These are phyloP conservation scores for Collybiopsis luxurians DNA, from an alignment of 768 basidiomycete species.

Conservation along the genomic window DNA sequence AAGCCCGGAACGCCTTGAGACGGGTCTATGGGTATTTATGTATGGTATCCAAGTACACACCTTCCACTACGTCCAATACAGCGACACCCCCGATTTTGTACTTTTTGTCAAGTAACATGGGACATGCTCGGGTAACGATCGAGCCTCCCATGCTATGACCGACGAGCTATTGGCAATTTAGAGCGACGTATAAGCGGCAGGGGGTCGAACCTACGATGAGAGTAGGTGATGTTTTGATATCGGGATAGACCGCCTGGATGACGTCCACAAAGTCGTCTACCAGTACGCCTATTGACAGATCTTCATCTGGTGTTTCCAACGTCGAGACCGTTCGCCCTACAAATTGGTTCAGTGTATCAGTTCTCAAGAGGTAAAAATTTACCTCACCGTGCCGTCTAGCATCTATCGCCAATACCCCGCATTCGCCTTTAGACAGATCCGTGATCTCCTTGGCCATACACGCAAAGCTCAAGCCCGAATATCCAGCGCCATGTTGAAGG, in stretches of 20 bases:
- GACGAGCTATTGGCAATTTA: slow-evolving; percentile 51
- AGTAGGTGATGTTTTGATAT: slow-evolving; percentile 59
- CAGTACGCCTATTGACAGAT: slow-evolving; percentile 73
- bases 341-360: slow-evolving; percentile 67
- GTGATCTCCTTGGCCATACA: slow-evolving; percentile 81
- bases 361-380: slow-evolving; percentile 1
- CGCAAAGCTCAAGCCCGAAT: slow-evolving; percentile 87
- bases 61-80: slow-evolving; percentile 89
- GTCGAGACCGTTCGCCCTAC: slow-evolving; percentile 25
- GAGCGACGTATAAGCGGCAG: neutral
- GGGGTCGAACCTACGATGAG: slow-evolving; percentile 59
- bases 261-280: slow-evolving; percentile 73
- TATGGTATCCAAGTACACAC: no score
- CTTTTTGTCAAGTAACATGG: slow-evolving; percentile 59
- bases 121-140: slow-evolving; percentile 72
- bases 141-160: slow-evolving; percentile 98
- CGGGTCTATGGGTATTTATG: neutral
- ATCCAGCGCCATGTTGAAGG: slow-evolving; percentile 95
- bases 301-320: slow-evolving; percentile 27
- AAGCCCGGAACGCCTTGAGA: no score
- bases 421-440: slow-evolving; percentile 59
- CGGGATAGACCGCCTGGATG: slow-evolving; percentile 66
- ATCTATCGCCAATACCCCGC: slow-evolving; percentile 82
- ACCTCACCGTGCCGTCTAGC: slow-evolving; percentile 81
- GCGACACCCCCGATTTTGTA: slow-evolving; percentile 76